Percentiles rank a stretch among this genome's conserved stretches.
Conservation (phyloP, 257 asterid species). For the Solanum paucissectum region DNA sequence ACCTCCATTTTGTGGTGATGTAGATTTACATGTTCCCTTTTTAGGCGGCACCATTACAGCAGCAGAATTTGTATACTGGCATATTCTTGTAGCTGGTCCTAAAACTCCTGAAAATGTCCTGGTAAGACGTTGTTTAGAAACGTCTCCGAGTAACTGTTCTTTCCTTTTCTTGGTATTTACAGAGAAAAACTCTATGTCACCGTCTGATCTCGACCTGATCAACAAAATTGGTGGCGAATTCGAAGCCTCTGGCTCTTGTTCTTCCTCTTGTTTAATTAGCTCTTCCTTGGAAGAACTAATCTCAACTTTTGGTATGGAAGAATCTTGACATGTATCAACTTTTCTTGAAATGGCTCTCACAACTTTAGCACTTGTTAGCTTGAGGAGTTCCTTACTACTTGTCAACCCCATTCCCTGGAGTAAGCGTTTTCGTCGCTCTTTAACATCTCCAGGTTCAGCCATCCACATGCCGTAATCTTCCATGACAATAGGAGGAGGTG, state of each 20-base stretch:
- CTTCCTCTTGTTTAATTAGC: neutral
- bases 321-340: neutral
- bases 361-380: neutral
- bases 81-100: constrained; percentile 22
- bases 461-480: constrained; percentile 78
- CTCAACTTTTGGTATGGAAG: neutral
- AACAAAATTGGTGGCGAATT: constrained; percentile 24
- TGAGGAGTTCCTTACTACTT: constrained; percentile 8
- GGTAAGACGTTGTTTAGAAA: constrained; percentile 67
- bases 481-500: constrained; percentile 4
- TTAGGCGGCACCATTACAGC: constrained; percentile 20
- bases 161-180: constrained; percentile 47
- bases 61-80: constrained; percentile 19
- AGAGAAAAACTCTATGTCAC: constrained; percentile 56
- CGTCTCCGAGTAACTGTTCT: constrained; percentile 58
- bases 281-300: constrained; percentile 9
- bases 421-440: constrained; percentile 14
- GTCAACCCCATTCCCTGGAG: constrained; percentile 17
- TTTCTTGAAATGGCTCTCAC: constrained; percentile 5
- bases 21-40: constrained; percentile 11
- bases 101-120: constrained; percentile 50
- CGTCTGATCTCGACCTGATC: constrained; percentile 78
- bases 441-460: constrained; percentile 33
- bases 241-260: neutral
- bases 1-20: constrained; percentile 11